Evolutionary conservation across 805 yeast genomes (phyloP).

Genomic region (Suhomyces sp.): DNA sequence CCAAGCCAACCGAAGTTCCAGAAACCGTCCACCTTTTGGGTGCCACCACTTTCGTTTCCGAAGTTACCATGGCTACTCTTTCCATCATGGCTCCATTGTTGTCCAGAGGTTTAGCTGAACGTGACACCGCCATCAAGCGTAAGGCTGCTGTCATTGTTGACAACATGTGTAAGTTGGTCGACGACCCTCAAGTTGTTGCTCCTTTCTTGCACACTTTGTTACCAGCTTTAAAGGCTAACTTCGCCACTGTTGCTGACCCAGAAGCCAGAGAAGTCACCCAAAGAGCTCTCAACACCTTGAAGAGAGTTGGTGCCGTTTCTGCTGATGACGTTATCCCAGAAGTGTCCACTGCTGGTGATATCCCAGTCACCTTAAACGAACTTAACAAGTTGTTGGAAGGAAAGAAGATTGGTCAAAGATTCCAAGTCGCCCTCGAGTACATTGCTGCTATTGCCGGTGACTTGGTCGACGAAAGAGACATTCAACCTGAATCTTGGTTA

Average conservation of each 20-base stretch:
- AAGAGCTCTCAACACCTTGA: slow-evolving; percentile 95
- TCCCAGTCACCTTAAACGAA: slow-evolving; percentile 78
- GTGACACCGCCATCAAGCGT: slow-evolving; percentile 99
- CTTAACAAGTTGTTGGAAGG: slow-evolving; percentile 69
- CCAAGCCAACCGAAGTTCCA: slow-evolving; percentile 95
- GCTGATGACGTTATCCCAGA: slow-evolving; percentile 90
- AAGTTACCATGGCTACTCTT: slow-evolving; percentile 98
- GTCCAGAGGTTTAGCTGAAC: slow-evolving; percentile 99
- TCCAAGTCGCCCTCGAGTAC: slow-evolving; percentile 72
- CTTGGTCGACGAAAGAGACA: slow-evolving; percentile 93
- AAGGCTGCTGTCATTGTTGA: slow-evolving; percentile 99
- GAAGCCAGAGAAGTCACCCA: slow-evolving; percentile 98
- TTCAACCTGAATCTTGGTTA: slow-evolving; percentile 90
- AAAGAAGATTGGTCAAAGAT: slow-evolving; percentile 70
- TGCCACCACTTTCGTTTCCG: slow-evolving; percentile 99
- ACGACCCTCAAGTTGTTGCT: slow-evolving; percentile 99
- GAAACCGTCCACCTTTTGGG: slow-evolving; percentile 98
- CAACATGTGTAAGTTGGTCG: slow-evolving; percentile 99
- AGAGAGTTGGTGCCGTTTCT: slow-evolving; percentile 97
- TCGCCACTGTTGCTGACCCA: slow-evolving; percentile 97
- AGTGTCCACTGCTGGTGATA: slow-evolving; percentile 98
- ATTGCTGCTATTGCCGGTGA: slow-evolving; percentile 98
- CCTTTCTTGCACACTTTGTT: slow-evolving; percentile 94
- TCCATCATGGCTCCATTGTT: slow-evolving; percentile 99
- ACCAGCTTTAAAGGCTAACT: slow-evolving; percentile 95